Conservation (phyloP, 2,329 filamentous ascomycete species). For the Microsporum ferrugineum region DNA sequence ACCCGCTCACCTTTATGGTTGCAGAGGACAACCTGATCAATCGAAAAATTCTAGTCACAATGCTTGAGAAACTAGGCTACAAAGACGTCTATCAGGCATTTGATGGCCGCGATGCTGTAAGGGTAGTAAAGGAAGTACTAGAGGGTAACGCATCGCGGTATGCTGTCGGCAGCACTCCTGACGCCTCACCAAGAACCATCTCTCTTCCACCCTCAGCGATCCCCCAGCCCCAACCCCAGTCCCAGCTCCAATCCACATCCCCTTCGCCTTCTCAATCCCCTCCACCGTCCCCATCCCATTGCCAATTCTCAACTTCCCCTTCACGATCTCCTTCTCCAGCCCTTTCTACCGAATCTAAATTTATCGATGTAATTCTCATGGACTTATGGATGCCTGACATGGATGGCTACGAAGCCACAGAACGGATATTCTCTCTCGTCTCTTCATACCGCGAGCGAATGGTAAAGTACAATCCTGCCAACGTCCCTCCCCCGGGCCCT, state of each 20-base stretch:
- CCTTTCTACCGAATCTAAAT: constrained; percentile 18
- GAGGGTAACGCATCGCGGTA: not conserved
- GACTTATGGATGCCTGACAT: constrained; percentile 67
- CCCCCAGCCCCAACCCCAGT: not conserved
- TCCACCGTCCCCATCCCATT: not conserved
- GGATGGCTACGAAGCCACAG: constrained; percentile 59
- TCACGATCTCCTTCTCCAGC: not conserved
- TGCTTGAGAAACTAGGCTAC: constrained; percentile 58
- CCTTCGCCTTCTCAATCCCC: not conserved
- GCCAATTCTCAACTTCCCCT: not conserved
- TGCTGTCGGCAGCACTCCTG: not conserved
- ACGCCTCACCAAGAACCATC: not conserved
- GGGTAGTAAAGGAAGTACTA: constrained; percentile 43
- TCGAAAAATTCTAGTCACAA: constrained; percentile 53
- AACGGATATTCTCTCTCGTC: constrained; percentile 48
- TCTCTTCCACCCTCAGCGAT: not conserved
- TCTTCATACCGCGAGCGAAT: constrained; percentile 25
- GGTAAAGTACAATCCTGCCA: not conserved
- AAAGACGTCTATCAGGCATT: constrained; percentile 52
- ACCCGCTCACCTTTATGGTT: constrained; percentile 56
- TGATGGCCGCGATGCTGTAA: constrained; percentile 57
- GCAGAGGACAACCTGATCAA: constrained; percentile 66
- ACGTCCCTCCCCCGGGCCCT: constrained; percentile 24
- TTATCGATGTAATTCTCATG: constrained; percentile 57
- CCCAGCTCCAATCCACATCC: not conserved